phyloP scores from a whole-genome alignment of 2,329 filamentous ascomycete species.

The Alternaria sp. region DNA sequence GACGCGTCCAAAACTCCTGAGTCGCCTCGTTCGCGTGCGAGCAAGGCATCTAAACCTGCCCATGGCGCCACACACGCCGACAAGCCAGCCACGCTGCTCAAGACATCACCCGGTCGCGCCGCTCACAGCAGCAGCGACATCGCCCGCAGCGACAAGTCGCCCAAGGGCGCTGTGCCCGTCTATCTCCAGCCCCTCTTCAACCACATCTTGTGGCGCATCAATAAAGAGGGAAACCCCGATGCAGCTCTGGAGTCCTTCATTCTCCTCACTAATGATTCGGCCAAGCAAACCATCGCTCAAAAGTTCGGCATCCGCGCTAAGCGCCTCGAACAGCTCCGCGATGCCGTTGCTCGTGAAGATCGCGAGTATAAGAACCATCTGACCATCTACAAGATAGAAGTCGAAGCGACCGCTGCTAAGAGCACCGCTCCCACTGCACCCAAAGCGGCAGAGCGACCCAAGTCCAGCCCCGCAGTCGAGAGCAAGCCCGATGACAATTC shows the following conservation, averaged over 20 bases:
- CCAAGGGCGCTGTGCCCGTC: slow-evolving; percentile 47
- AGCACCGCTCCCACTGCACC: slow-evolving; percentile 22
- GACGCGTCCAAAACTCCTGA: slow-evolving; percentile 50
- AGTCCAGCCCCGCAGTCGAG: slow-evolving; percentile 34
- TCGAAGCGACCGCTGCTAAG: slow-evolving; percentile 31
- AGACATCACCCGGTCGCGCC: slow-evolving; percentile 36
- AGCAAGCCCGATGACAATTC: slow-evolving; percentile 33
- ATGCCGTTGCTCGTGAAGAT: slow-evolving; percentile 59
- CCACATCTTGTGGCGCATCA: slow-evolving; percentile 61
- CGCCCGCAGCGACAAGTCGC: slow-evolving; percentile 30
- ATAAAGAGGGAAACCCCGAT: slow-evolving; percentile 58
- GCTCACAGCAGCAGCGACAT: slow-evolving; percentile 42
- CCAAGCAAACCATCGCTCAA: slow-evolving; percentile 56
- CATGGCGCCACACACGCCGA: slow-evolving; percentile 39
- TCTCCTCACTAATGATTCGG: slow-evolving; percentile 59
- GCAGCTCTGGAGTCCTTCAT: slow-evolving; percentile 60
- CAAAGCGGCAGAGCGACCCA: slow-evolving; percentile 34
- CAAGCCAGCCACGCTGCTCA: slow-evolving; percentile 15
- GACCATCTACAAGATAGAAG: slow-evolving; percentile 50
- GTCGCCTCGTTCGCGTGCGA: slow-evolving; percentile 51
- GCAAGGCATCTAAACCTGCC: slow-evolving; percentile 24
- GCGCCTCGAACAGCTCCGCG: slow-evolving; percentile 59
- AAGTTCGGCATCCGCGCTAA: slow-evolving; percentile 61
- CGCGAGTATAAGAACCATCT: slow-evolving; percentile 56
- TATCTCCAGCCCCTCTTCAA: slow-evolving; percentile 59